Percentiles rank a stretch among this genome's conserved stretches.
Conservation (phyloP, 306 rosid genomes). For the Casuarina cunninghamiana region DNA sequence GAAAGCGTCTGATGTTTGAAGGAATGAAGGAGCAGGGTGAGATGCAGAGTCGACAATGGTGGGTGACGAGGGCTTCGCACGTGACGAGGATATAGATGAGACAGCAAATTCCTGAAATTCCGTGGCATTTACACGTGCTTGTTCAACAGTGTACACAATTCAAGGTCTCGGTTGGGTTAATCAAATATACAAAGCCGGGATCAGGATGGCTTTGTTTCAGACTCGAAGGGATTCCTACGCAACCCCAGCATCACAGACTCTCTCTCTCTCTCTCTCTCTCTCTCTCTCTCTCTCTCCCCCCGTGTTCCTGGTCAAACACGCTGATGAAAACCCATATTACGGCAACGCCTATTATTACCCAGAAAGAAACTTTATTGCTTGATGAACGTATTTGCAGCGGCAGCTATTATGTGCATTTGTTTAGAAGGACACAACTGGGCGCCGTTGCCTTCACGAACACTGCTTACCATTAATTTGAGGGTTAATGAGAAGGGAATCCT, state of each 20-base stretch:
- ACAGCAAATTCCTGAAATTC: conserved; percentile 49
- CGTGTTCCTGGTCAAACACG: conserved; percentile 71
- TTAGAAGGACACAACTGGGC: conserved; percentile 15
- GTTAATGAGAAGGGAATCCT: conserved; percentile 37
- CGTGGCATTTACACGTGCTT: conserved; percentile 66
- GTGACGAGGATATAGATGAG: conserved; percentile 7
- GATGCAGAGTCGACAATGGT: neutral
- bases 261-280: neutral
- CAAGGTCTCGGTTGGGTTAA: conserved; percentile 60
- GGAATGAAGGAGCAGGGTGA: neutral
- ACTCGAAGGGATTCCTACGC: conserved; percentile 77
- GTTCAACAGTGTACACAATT: conserved; percentile 60
- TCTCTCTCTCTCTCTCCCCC: neutral
- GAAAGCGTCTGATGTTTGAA: too few species aligned
- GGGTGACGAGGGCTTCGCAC: neutral
- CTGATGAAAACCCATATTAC: conserved; percentile 22
- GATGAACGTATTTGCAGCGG: neutral
- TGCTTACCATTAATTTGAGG: conserved; percentile 39
- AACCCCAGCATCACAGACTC: conserved; percentile 18
- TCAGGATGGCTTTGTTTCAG: conserved; percentile 43
- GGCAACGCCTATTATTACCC: neutral
- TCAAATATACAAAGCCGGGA: conserved; percentile 32
- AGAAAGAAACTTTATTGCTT: neutral
- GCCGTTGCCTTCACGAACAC: conserved; percentile 84
- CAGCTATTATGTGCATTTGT: neutral